Conservation (phyloP, 768 basidiomycete species). For the Pluteus cervinus region DNA sequence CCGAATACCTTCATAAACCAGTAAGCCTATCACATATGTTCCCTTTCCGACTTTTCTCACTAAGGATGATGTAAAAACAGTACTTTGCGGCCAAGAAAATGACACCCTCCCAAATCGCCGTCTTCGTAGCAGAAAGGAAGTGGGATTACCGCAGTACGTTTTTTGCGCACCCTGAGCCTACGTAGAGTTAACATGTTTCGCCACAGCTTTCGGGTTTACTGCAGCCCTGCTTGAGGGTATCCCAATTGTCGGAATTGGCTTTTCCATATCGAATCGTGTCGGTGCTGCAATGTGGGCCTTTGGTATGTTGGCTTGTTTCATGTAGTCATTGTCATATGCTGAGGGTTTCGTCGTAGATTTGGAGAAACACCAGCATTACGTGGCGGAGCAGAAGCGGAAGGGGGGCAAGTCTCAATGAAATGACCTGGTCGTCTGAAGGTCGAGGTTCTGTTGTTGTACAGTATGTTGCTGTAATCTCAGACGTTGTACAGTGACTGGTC, state of each 20-base stretch:
- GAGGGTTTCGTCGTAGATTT: constrained; percentile 35
- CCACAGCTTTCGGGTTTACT: constrained; percentile 77
- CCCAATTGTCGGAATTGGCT: constrained; percentile 76
- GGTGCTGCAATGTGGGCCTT: constrained; percentile 96
- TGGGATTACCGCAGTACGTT: constrained; percentile 77
- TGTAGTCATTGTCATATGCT: neutral
- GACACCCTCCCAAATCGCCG: constrained; percentile 57
- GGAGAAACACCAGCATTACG: constrained; percentile 52
- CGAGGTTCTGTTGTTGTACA: no score
- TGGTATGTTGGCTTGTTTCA: constrained; percentile 32
- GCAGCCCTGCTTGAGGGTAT: constrained; percentile 78
- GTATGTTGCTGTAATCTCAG: no score
- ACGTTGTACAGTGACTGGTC: no score
- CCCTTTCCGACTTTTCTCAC: neutral
- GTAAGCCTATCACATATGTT: constrained; percentile 28
- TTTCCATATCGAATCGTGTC: constrained; percentile 81
- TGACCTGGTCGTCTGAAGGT: no score
- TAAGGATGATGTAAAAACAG: constrained; percentile 28
- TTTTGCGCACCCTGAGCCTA: neutral
- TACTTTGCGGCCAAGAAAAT: constrained; percentile 87
- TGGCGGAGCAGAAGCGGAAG: constrained; percentile 22
- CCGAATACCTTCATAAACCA: constrained; percentile 60
- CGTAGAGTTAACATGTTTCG: constrained; percentile 1
- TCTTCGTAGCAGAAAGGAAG: constrained; percentile 85
- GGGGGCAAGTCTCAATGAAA: no score